Base-by-base conservation (phyloP, 305 asterid genomes). In the Fraxinus sp. region DNA sequence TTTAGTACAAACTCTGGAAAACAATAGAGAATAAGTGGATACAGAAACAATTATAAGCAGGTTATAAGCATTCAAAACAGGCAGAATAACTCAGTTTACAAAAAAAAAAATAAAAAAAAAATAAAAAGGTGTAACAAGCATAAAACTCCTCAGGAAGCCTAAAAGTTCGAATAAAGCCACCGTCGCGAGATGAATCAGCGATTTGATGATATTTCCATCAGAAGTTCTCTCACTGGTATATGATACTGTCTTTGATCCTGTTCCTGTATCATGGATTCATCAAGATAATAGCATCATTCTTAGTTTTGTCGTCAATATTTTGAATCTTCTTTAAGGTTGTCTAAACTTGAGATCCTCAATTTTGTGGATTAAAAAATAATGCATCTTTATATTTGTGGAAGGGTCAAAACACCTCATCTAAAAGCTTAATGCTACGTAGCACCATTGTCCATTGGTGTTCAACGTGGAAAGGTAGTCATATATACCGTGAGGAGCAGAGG, bases 221-320 rank as follows among this genome's bases (percentile, higher is more conserved):
- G 89, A 88, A 24, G 90, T 79, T 80, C 80, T 77, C 30, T 84
- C 86, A 6, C 71, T 43, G 16, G 84, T 84, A 9, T 83, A 8
- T 35, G 93, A 88, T 70, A 79, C 87, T 14, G 92, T 83, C 86
- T 89, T 89, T 49, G 91, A 89, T 39, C 86, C 87, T 28, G 88
- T 78, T 75, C 85, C 87, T 82, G 78, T 66, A 66, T 66, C 35
- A 66, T 28, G 35, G 18, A 66, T 10, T 8, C n/a, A 4, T 9
- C 37, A 1, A 66, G 6, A 0, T 10, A 10, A 28, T 64, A 52
- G 9, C 22, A 33, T 59, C 37, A 75, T 52, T 62, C 80, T 41
- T 71, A 22, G 22, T 49, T 49, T 49, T 49, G 62, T 49, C 7
- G 2, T 14, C 8, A 1, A 52, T 52, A 52, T 52, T 52, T 52